phyloP scores from a whole-genome alignment of 148 eudicot genomes.

The Vaccinium vitisidaea region DNA sequence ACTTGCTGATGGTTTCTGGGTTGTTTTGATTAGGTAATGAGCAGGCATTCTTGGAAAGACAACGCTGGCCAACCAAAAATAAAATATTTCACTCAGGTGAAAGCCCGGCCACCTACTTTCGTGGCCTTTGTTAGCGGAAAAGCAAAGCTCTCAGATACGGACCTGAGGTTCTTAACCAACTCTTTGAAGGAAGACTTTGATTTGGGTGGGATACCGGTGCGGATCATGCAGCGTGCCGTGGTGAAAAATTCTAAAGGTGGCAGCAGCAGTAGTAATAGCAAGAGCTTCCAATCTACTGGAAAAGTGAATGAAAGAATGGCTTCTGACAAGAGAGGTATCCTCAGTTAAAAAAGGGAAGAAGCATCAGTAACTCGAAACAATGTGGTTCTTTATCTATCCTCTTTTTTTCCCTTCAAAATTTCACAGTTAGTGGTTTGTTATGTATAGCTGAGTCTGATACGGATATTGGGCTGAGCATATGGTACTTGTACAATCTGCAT shows the following conservation, averaged over 20 bases:
- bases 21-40: constrained; percentile 65
- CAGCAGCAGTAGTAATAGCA: constrained; percentile 16
- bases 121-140: constrained; percentile 92
- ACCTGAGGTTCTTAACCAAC: constrained; percentile 70
- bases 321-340: constrained; percentile 58
- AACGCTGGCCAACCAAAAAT: constrained; percentile 77
- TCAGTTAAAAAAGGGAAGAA: constrained; percentile 4
- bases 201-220: constrained; percentile 86
- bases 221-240: constrained; percentile 67
- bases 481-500: neutral
- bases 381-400: neutral
- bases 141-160: constrained; percentile 64
- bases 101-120: constrained; percentile 97
- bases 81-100: constrained; percentile 94
- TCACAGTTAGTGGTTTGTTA: neutral
- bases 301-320: constrained; percentile 35
- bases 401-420: too few relatives aligned
- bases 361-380: neutral
- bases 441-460: neutral
- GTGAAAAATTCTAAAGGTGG: constrained; percentile 30
- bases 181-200: constrained; percentile 95
- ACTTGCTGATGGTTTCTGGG: neutral
- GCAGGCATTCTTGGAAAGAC: constrained; percentile 99
- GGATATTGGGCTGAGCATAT: neutral
- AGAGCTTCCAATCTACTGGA: constrained; percentile 27